Conservation (phyloP, 2,329 filamentous ascomycete species). For the Blastomyces parvus region DNA sequence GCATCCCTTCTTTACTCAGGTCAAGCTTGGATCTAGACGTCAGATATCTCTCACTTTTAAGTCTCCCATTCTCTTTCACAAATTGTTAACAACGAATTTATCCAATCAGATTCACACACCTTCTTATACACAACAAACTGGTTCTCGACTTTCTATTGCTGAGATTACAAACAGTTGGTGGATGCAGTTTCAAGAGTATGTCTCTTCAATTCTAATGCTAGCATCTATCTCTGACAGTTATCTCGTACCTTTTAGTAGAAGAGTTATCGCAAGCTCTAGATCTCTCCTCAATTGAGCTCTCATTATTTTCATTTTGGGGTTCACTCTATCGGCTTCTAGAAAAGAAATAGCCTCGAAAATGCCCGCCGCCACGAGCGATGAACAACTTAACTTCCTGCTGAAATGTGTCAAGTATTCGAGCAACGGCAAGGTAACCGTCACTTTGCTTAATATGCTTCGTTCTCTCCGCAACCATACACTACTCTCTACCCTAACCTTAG, state of each 20-base stretch:
- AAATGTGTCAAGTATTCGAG: constrained; percentile 54
- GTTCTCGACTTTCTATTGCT: neutral
- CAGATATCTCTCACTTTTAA: neutral
- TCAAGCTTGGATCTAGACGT: neutral
- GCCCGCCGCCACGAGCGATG: constrained; percentile 40
- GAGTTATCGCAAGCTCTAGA: neutral
- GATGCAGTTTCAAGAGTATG: neutral
- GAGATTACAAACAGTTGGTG: neutral
- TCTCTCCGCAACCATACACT: neutral
- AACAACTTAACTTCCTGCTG: constrained; percentile 58
- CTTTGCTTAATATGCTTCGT: neutral
- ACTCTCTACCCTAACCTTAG: neutral
- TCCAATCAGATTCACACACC: neutral
- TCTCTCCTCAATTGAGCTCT: neutral
- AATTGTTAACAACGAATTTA: neutral
- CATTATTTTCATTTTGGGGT: neutral
- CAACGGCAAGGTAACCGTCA: constrained; percentile 48
- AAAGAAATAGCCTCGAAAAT: constrained; percentile 33
- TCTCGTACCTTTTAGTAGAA: neutral
- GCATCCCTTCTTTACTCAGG: neutral
- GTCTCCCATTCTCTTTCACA: neutral
- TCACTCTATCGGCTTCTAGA: neutral
- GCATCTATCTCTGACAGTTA: neutral
- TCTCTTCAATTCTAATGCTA: neutral
- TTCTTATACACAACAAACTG: neutral